Evolutionary conservation across 768 basidiomycete genomes (phyloP).

Genomic region (Suillus subaureus): DNA sequence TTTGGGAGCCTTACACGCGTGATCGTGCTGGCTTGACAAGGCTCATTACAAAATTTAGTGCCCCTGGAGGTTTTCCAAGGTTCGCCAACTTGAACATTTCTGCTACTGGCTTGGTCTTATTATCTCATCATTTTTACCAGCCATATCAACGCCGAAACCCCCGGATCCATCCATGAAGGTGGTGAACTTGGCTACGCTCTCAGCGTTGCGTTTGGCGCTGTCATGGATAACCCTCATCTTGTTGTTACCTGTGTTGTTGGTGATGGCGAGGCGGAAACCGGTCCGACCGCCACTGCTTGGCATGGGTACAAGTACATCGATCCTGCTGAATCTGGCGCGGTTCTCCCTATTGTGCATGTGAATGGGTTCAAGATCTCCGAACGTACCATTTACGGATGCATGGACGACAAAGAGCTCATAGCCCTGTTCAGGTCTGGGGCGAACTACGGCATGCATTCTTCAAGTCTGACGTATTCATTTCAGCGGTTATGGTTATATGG

Average conservation of each 20-base stretch:
- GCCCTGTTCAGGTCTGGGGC: constrained; percentile 64
- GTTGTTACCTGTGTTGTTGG: constrained; percentile 83
- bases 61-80: constrained; percentile 84
- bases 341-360: constrained; percentile 87
- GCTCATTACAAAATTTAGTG: constrained; percentile 76
- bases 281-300: constrained; percentile 81
- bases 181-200: constrained; percentile 90
- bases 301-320: constrained; percentile 90
- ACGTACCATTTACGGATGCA: constrained; percentile 85
- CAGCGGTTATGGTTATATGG: constrained; percentile 88
- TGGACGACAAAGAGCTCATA: constrained; percentile 85
- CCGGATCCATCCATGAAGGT: constrained; percentile 91
- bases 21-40: constrained; percentile 60
- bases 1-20: constrained; percentile 60
- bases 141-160: constrained; percentile 82
- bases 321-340: constrained; percentile 86
- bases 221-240: constrained; percentile 90
- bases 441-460: constrained; percentile 14
- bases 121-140: constrained; percentile 32
- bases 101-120: background rate
- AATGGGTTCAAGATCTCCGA: constrained; percentile 93
- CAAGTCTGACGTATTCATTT: constrained; percentile 9
- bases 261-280: constrained; percentile 85
- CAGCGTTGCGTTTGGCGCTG: constrained; percentile 81
- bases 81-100: constrained; percentile 31